Evolutionary conservation across 306 rosid species (phyloP), one percentile per base, ranked within the genome.

Genomic region (Quercus bicolor): DNA sequence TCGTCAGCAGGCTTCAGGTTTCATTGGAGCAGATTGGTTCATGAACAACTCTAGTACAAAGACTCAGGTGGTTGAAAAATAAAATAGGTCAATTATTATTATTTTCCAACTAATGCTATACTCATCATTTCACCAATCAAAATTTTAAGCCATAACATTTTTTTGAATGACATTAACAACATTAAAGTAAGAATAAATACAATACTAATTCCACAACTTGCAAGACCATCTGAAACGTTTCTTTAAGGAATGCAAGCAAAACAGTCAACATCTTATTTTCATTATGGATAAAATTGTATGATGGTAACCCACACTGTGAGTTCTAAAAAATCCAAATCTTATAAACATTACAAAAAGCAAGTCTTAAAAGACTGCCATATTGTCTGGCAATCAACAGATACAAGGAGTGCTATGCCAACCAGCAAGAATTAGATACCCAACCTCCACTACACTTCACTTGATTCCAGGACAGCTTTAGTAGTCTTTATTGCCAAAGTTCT

Each of bases 401-500:
- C 72, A 81, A 70, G 73, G 78, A 75, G 24, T 40, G 12, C 70
- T 69, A 33, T 3, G 53, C 69, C 68, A 61, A 68, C 57, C 57
- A 26, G 82, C 80, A 73, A 61, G 77, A 71, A 68, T 72, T 56
- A 62, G 73, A 76, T 70, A 73, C 24, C 68, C 54, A 74, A 76
- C 76, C 54, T 83, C 89, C 82, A 73, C 62, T 53, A 7, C 62
- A 54, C 78, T 81, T 77, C 77, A 72, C 64, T 31, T 34, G 59
- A 56, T 74, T 83, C 57, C 56, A 33, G 48, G 52, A 74, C 56
- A 66, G 78, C 52, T 10, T 91, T 79, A 77, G 71, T 95, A 95
- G 84, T 92, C 98, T 77, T 95, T 95, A 20, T 77, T 90, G 70
- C 97, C 99, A 62, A 95, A 93, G 82, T 95, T 95, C 81, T 95